Conservation (phyloP, 1,139 yeast genomes). For the Geotrichum restrictum region DNA sequence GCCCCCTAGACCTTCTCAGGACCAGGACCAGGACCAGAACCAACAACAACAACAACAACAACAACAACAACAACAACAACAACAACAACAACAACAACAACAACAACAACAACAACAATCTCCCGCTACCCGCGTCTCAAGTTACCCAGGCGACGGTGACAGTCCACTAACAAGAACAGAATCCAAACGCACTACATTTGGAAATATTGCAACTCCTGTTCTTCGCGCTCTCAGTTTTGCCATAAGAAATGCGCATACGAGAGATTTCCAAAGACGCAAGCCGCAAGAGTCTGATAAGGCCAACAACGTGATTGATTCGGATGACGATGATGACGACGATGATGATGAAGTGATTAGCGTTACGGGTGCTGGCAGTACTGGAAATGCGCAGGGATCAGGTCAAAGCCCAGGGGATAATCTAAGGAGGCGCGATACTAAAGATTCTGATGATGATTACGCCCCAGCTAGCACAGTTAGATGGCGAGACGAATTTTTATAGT, state of each 20-base stretch:
- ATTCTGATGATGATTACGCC: conserved; percentile 1
- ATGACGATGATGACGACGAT: conserved; percentile 33
- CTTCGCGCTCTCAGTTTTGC: conserved; percentile 54
- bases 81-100: conserved; percentile 14
- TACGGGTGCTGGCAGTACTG: neutral
- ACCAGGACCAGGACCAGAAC: neutral
- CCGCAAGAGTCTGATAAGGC: conserved; percentile 37
- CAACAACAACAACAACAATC: too few relatives aligned
- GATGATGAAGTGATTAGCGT: conserved; percentile 21
- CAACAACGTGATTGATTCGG: conserved; percentile 40
- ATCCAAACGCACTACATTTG: conserved; percentile 24
- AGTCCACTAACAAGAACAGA: conserved; percentile 18
- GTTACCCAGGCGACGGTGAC: conserved; percentile 12
- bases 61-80: conserved; percentile 15
- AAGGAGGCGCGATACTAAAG: conserved; percentile 6
- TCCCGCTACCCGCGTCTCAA: conserved; percentile 14
- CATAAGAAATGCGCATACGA: conserved; percentile 75
- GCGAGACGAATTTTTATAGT: conserved; percentile 19
- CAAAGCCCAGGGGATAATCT: neutral
- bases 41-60: too few relatives aligned
- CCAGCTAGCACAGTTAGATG: conserved; percentile 14
- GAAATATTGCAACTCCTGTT: conserved; percentile 37
- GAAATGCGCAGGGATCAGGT: neutral
- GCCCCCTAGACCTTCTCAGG: too few relatives aligned
- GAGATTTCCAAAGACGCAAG: conserved; percentile 75